Conservation (phyloP, 2,329 filamentous ascomycete genomes). For the Botryotinia convoluta region DNA sequence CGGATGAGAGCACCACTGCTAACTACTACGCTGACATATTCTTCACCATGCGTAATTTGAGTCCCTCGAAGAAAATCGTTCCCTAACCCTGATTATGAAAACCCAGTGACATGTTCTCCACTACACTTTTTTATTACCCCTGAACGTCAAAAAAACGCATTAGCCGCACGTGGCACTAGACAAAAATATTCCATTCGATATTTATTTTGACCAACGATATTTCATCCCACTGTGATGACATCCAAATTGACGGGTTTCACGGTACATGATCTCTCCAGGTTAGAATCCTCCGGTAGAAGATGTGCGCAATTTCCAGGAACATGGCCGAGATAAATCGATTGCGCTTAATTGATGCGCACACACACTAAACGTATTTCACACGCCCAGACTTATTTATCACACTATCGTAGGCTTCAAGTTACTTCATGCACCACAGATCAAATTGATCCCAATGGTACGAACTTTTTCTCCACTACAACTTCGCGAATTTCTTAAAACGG, state of each 20-base stretch:
- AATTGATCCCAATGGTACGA: neutral
- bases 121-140: neutral
- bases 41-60: neutral
- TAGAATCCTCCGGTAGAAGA: conserved; percentile 3
- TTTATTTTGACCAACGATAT: neutral
- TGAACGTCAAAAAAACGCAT: neutral
- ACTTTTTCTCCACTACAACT: neutral
- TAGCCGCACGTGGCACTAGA: neutral
- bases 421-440: neutral
- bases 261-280: neutral
- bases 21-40: neutral
- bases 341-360: neutral
- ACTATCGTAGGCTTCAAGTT: conserved; percentile 1
- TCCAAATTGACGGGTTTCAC: neutral
- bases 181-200: neutral
- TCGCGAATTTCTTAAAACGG: neutral
- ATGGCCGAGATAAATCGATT: neutral
- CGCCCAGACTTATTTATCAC: neutral
- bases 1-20: neutral
- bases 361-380: neutral
- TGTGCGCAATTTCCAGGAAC: neutral
- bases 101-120: neutral
- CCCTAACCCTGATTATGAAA: neutral
- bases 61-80: neutral
- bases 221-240: neutral